phyloP scores from a whole-genome alignment of 768 basidiomycete genomes.

The Kwoniella pini region DNA sequence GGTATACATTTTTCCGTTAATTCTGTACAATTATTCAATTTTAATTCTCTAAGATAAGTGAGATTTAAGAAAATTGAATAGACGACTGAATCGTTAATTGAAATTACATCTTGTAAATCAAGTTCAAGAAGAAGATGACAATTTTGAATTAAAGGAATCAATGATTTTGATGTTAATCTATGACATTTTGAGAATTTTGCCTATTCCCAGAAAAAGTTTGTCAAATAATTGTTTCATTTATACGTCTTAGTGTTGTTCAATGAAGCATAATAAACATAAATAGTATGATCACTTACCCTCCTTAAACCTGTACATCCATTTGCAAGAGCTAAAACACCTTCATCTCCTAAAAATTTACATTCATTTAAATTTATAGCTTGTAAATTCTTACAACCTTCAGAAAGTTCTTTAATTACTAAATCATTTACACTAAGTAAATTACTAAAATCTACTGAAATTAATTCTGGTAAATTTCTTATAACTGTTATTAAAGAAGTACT shows the following conservation, averaged over 20 bases:
- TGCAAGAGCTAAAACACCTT: conserved; percentile 75
- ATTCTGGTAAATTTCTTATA: conserved; percentile 69
- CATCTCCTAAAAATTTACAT: conserved; percentile 77
- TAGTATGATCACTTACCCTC: conserved; percentile 57
- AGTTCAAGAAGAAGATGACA: conserved; percentile 90
- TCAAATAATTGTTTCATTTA: no score
- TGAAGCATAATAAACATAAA: no score
- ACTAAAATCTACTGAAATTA: conserved; percentile 83
- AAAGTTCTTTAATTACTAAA: conserved; percentile 69
- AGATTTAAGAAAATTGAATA: conserved; percentile 82
- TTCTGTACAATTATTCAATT: conserved; percentile 73
- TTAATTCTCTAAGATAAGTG: conserved; percentile 84
- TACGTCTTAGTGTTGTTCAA: no score
- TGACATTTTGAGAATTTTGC: conserved; percentile 83
- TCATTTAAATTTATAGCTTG: conserved; percentile 90
- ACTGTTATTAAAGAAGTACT: conserved; percentile 66
- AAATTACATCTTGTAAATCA: conserved; percentile 81
- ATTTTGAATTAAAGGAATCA: conserved; percentile 71
- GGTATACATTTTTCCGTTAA: conserved; percentile 88
- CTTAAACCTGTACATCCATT: conserved; percentile 72
- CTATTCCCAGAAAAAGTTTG: conserved; percentile 39
- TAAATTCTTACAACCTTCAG: conserved; percentile 67
- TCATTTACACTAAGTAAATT: conserved; percentile 71
- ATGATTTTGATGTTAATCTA: conserved; percentile 70
- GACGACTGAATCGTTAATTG: conserved; percentile 72